phyloP scores from a whole-genome alignment of 202 grass and related monocot genomes.

The Setaria italica region DNA sequence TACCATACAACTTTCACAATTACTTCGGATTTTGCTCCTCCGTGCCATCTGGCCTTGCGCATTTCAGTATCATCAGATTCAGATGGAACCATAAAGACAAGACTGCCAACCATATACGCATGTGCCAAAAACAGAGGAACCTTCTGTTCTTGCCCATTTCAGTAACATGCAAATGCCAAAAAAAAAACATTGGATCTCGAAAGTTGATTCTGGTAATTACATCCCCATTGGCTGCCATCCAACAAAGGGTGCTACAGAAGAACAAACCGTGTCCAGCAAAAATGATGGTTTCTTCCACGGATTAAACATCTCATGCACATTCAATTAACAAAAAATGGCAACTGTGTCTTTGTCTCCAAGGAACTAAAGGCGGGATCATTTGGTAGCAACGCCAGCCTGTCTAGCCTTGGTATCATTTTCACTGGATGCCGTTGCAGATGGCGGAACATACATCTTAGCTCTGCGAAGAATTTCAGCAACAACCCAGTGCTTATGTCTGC shows the following conservation, averaged over 20 bases:
- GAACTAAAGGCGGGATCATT: constrained; percentile 37
- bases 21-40: neutral
- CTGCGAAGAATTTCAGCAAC: constrained; percentile 83
- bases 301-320: constrained; percentile 23
- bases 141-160: neutral
- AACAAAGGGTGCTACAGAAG: neutral
- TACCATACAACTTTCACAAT: neutral
- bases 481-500: constrained; percentile 78
- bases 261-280: constrained; percentile 21
- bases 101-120: neutral
- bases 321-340: neutral
- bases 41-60: neutral
- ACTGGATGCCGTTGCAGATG: constrained; percentile 38
- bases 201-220: constrained; percentile 32
- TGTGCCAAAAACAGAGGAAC: neutral
- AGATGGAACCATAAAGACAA: neutral
- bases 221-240: constrained; percentile 11
- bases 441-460: constrained; percentile 76
- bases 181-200: neutral
- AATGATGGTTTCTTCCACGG: constrained; percentile 13
- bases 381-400: constrained; percentile 23
- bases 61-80: neutral
- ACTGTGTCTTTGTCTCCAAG: neutral
- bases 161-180: neutral
- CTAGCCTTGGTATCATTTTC: constrained; percentile 11